phyloP scores from a whole-genome alignment of 345 rosid genomes.

The Arabis alpina region DNA sequence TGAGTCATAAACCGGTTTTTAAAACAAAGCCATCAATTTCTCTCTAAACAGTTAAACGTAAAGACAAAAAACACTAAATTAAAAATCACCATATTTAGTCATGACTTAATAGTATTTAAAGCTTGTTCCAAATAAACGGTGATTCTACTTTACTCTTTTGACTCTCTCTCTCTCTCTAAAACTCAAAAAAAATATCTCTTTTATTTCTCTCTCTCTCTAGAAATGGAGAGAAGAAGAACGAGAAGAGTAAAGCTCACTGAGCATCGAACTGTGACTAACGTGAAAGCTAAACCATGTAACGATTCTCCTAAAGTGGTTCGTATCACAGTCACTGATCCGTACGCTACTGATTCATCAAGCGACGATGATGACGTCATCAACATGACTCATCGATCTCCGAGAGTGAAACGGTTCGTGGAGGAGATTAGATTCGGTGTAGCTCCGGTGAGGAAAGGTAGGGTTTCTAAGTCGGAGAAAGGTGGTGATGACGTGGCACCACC shows the following conservation, averaged over 20 bases:
- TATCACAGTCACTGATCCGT: constrained; percentile 39
- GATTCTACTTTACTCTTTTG: constrained; percentile 23
- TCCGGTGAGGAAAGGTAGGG: constrained; percentile 14
- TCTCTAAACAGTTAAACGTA: constrained; percentile 5
- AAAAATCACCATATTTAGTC: constrained; percentile 15
- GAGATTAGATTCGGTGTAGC: constrained; percentile 29
- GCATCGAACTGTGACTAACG: constrained; percentile 30
- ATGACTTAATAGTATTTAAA: constrained; percentile 22
- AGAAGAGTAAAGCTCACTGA: constrained; percentile 44
- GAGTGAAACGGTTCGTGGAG: constrained; percentile 38
- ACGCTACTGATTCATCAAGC: constrained; percentile 43
- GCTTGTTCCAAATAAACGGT: constrained; percentile 28
- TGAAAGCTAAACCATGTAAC: constrained; percentile 7
- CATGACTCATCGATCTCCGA: not conserved
- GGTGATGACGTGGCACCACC: constrained; percentile 18
- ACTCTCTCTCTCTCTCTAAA: constrained; percentile 10
- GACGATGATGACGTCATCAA: constrained; percentile 30
- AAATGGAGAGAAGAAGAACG: constrained; percentile 45
- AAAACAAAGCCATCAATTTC: constrained; percentile 1
- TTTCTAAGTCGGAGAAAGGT: not conserved
- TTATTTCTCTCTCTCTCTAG: not conserved
- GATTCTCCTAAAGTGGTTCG: constrained; percentile 29
- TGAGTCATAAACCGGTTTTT: constrained; percentile 14
- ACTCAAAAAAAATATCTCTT: constrained; percentile 14
- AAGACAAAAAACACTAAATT: constrained; percentile 4